phyloP scores from a whole-genome alignment of 2,329 filamentous ascomycete species.

The Sphaerulina vaccinii region DNA sequence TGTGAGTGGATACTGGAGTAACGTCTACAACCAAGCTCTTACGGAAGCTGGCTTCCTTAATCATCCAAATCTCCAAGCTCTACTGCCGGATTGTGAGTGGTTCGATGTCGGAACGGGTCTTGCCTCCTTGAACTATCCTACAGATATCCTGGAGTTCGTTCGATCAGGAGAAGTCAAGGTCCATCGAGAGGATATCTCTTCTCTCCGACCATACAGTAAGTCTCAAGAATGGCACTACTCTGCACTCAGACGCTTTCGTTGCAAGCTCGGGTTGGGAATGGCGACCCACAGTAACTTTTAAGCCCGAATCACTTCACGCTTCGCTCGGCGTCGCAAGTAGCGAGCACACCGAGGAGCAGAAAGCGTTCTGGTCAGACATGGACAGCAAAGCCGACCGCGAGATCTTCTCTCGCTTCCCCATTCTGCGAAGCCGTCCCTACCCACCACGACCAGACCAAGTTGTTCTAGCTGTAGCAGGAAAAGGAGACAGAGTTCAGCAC shows the following conservation, averaged over 20 bases:
- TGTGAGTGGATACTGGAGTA: constrained; percentile 10
- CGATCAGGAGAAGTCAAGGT: constrained; percentile 16
- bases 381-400: constrained; percentile 15
- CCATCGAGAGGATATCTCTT: constrained; percentile 14
- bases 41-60: constrained; percentile 12
- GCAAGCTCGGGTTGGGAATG: constrained; percentile 19
- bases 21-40: constrained; percentile 9
- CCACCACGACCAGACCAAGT: no score
- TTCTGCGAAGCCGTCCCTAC: constrained; percentile 3
- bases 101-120: constrained; percentile 19
- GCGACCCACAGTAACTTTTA: constrained; percentile 14
- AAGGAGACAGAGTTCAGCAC: no score
- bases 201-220: constrained; percentile 15
- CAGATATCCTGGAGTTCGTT: constrained; percentile 16
- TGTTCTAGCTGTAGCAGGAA: no score
- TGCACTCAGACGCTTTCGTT: constrained; percentile 15
- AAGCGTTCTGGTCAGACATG: constrained; percentile 7
- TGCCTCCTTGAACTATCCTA: constrained; percentile 14
- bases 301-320: constrained; percentile 12
- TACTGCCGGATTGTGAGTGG: constrained; percentile 12
- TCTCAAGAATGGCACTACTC: constrained; percentile 6
- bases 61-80: not conserved
- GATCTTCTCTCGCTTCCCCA: constrained; percentile 14
- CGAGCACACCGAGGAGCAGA: constrained; percentile 11
- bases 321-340: constrained; percentile 17